Percentiles rank a stretch among this genome's conserved stretches.
These are phyloP conservation scores for Lentinula aciculospora DNA, from an alignment of 768 basidiomycete genomes.

Conservation along the genomic window DNA sequence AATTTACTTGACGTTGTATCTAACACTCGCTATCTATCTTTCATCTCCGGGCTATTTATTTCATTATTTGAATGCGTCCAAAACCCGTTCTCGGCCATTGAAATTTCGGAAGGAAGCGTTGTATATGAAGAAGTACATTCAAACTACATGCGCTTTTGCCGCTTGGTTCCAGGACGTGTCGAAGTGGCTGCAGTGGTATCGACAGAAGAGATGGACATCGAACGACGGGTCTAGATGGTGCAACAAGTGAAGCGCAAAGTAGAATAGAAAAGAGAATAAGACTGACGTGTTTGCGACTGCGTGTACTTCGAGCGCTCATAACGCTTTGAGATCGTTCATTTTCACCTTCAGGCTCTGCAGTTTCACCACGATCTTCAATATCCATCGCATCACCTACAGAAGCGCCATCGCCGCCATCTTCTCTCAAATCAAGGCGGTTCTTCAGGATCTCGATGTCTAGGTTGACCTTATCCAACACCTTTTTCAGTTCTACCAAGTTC, in stretches of 20 bases:
- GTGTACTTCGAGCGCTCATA: conserved; percentile 47
- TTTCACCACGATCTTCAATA: conserved; percentile 37
- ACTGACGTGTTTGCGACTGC: conserved; percentile 59
- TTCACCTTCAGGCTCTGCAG: conserved; percentile 31
- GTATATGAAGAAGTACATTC: no score
- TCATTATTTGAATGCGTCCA: no score
- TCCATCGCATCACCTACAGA: conserved; percentile 34
- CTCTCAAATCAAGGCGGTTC: conserved; percentile 50
- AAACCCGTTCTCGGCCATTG: no score
- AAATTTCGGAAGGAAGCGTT: no score
- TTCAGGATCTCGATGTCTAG: conserved; percentile 76
- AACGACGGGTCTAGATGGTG: conserved; percentile 45
- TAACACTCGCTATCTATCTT: neutral
- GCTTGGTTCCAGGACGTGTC: conserved; percentile 47
- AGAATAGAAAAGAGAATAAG: neutral
- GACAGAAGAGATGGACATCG: conserved; percentile 71
- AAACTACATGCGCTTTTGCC: conserved; percentile 49
- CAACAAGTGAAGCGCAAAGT: neutral
- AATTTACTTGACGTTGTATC: neutral
- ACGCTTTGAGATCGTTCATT: conserved; percentile 65
- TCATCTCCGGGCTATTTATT: neutral
- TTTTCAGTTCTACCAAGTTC: conserved; percentile 83
- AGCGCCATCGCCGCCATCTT: conserved; percentile 34
- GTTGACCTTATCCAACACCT: conserved; percentile 78
- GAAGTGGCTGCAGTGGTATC: conserved; percentile 55